phyloP scores from a whole-genome alignment of 2,329 filamentous ascomycete species.

The Dactylellina cionopaga region DNA sequence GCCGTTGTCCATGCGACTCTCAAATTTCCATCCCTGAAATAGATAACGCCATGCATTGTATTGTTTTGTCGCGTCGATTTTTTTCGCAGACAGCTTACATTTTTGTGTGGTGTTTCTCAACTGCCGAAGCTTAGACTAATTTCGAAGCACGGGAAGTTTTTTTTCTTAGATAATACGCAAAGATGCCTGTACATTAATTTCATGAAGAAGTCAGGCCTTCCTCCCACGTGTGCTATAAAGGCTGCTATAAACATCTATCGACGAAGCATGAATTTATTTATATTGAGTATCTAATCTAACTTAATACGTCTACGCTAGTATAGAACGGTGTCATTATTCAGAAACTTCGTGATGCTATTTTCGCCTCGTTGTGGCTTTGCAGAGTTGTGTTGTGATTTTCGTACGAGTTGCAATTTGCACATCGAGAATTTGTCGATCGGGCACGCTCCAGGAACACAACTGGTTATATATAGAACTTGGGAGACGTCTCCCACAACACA shows the following conservation, averaged over 20 bases:
- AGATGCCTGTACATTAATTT: too few relatives aligned
- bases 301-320: too few relatives aligned
- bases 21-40: constrained; percentile 8
- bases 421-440: constrained; percentile 32
- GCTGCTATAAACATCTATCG: not conserved
- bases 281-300: too few relatives aligned
- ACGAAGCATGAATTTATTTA: constrained; percentile 18
- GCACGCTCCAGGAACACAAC: constrained; percentile 1
- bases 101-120: constrained; percentile 40
- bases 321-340: too few relatives aligned
- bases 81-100: constrained; percentile 23
- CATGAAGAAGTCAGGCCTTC: constrained; percentile 4
- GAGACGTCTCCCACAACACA: constrained; percentile 33
- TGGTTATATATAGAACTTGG: constrained; percentile 45
- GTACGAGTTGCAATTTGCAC: constrained; percentile 36
- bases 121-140: constrained; percentile 50
- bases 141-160: constrained; percentile 38
- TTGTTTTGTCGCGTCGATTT: constrained; percentile 33
- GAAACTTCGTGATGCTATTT: constrained; percentile 40
- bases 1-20: constrained; percentile 15
- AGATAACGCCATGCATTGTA: not conserved
- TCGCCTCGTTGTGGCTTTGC: constrained; percentile 35
- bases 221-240: not conserved
- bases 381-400: constrained; percentile 27
- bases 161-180: constrained; percentile 48